Percentiles rank a stretch among this genome's conserved stretches.
Conservation (phyloP, 805 yeast genomes). For the Blastobotrys attinorum region DNA sequence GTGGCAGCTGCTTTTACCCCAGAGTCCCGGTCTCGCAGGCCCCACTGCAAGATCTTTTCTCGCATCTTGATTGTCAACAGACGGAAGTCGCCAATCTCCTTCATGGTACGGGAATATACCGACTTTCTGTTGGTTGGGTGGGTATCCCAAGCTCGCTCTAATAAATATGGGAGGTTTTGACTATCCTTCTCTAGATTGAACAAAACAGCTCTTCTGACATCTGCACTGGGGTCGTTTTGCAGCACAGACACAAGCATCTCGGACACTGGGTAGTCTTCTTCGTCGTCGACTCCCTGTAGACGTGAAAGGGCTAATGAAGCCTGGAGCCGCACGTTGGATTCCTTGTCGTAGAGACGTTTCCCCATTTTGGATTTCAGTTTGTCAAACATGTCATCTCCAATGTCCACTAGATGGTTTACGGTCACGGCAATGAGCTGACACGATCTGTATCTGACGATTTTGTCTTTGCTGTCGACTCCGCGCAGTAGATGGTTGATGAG, state of each 20-base stretch:
- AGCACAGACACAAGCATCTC: conserved; percentile 45
- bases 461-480: conserved; percentile 72
- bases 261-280: conserved; percentile 25
- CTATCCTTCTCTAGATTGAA: conserved; percentile 54
- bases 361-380: conserved; percentile 52
- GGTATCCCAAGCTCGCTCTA: conserved; percentile 78
- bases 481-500: conserved; percentile 60
- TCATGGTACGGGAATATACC: conserved; percentile 60
- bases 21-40: conserved; percentile 78
- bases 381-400: conserved; percentile 65
- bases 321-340: conserved; percentile 70
- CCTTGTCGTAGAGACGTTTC: conserved; percentile 57
- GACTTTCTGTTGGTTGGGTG: conserved; percentile 64
- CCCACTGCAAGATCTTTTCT: conserved; percentile 70
- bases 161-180: conserved; percentile 46
- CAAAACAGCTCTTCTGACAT: conserved; percentile 80
- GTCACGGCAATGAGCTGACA: conserved; percentile 67
- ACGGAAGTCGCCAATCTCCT: conserved; percentile 58
- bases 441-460: conserved; percentile 69
- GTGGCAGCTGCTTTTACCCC: conserved; percentile 64
- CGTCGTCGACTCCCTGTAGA: conserved; percentile 54
- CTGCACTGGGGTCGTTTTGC: conserved; percentile 76
- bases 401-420: conserved; percentile 64
- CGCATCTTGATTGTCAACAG: conserved; percentile 47
- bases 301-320: conserved; percentile 74